Conservation (phyloP, 345 rosid species). For the Citrus inodora region DNA sequence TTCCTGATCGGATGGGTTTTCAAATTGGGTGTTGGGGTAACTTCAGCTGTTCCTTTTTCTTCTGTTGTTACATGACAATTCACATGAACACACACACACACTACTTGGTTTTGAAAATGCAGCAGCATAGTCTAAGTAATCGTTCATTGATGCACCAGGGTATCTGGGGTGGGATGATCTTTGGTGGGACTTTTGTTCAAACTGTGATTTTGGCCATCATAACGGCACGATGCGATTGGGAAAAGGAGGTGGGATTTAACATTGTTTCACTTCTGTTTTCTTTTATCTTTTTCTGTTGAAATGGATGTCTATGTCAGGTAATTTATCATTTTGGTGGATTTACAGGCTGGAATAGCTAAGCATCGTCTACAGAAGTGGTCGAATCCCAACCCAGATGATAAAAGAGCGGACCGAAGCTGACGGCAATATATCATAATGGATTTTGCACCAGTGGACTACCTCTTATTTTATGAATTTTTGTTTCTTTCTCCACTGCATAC, state of each 20-base stretch:
- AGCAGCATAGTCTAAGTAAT: too few species aligned
- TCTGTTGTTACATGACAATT: background rate
- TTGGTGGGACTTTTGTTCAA: slow-evolving; percentile 59
- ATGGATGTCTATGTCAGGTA: background rate
- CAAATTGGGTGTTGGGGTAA: slow-evolving; percentile 57
- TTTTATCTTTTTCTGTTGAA: background rate
- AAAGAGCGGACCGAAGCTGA: background rate
- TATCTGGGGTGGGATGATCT: slow-evolving; percentile 80
- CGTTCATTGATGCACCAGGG: slow-evolving; percentile 32
- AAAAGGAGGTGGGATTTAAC: slow-evolving; percentile 41
- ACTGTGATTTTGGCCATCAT: slow-evolving; percentile 49
- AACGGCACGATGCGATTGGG: slow-evolving; percentile 50
- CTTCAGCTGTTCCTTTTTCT: background rate
- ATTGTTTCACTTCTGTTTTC: too few species aligned
- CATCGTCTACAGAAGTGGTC: slow-evolving; percentile 30
- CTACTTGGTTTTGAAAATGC: too few species aligned
- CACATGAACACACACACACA: too few species aligned
- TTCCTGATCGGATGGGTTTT: slow-evolving; percentile 62
- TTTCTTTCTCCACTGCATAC: background rate
- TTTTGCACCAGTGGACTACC: background rate
- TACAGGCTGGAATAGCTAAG: slow-evolving; percentile 37
- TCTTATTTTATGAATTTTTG: background rate
- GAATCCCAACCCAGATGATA: background rate
- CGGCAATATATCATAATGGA: background rate
- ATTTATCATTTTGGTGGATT: background rate